Conservation (phyloP, 345 rosid species). For the Linum lewisii region DNA sequence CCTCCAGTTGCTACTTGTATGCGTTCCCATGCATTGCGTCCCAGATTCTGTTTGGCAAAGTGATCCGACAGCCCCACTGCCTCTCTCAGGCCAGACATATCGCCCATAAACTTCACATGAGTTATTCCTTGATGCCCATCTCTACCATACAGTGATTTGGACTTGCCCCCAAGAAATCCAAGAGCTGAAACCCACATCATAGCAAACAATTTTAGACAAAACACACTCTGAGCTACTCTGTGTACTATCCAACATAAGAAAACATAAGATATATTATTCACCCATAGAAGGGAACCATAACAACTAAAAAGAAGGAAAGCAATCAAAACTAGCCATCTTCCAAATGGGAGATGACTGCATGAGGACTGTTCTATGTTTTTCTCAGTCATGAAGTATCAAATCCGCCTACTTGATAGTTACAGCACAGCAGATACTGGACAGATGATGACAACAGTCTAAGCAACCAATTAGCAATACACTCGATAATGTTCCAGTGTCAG, state of each 20-base stretch:
- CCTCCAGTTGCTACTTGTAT: constrained; percentile 47
- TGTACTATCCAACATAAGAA: background rate
- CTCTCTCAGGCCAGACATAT: constrained; percentile 61
- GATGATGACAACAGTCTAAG: no score
- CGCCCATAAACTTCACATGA: constrained; percentile 56
- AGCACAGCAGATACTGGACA: no score
- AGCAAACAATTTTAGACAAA: constrained; percentile 15
- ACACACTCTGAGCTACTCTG: constrained; percentile 2
- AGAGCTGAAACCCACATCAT: constrained; percentile 54
- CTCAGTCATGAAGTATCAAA: no score
- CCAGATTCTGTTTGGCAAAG: constrained; percentile 71
- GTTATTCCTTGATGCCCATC: constrained; percentile 91
- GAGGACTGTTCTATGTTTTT: no score
- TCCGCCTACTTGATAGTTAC: no score
- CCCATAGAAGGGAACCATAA: background rate
- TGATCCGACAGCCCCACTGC: constrained; percentile 65
- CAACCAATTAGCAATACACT: no score
- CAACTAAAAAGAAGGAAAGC: no score
- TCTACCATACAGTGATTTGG: constrained; percentile 80
- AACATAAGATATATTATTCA: background rate
- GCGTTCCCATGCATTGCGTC: constrained; percentile 68
- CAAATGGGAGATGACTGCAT: no score
- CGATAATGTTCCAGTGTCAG: no score
- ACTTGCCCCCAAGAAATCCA: constrained; percentile 68
- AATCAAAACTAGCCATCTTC: no score